Evolutionary conservation across 1,284 basidiomycete genomes (phyloP).

Genomic region (Veloboletus limbatus): DNA sequence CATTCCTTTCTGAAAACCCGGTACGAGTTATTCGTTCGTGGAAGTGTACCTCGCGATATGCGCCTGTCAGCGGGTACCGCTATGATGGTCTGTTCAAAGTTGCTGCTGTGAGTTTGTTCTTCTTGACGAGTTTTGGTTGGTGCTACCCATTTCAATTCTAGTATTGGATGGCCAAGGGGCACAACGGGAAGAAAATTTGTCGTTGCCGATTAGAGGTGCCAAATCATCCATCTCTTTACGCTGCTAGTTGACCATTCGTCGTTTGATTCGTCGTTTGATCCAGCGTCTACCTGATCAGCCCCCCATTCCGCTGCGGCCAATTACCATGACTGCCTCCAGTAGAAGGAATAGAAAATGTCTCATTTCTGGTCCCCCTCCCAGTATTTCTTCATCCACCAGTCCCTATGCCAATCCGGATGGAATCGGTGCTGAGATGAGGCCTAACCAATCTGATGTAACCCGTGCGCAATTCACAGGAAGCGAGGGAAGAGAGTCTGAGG

Average conservation of each 20-base stretch:
- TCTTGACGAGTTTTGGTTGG: neutral
- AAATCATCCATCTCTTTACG: neutral
- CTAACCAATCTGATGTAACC: neutral
- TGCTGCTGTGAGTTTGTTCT: conserved; percentile 9
- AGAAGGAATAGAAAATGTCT: neutral
- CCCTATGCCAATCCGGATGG: neutral
- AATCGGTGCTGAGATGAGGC: neutral
- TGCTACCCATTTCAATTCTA: conserved; percentile 7
- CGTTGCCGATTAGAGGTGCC: conserved; percentile 29
- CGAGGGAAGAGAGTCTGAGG: neutral
- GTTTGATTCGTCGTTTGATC: neutral
- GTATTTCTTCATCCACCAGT: neutral
- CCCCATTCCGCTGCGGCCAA: conserved; percentile 16
- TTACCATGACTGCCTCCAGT: neutral
- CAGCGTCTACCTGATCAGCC: conserved; percentile 29
- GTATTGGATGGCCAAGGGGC: conserved; percentile 24
- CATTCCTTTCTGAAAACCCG: conserved; percentile 17
- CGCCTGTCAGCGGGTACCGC: conserved; percentile 23
- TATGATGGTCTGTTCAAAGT: conserved; percentile 32
- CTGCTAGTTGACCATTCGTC: neutral
- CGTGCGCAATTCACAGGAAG: neutral
- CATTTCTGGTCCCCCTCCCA: neutral
- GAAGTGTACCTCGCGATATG: conserved; percentile 21
- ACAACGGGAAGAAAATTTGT: conserved; percentile 17
- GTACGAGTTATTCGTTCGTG: conserved; percentile 29